Percentiles rank a stretch among this genome's conserved stretches.
Conservation (phyloP, 306 rosid genomes). For the Pyrus bretschneideri region DNA sequence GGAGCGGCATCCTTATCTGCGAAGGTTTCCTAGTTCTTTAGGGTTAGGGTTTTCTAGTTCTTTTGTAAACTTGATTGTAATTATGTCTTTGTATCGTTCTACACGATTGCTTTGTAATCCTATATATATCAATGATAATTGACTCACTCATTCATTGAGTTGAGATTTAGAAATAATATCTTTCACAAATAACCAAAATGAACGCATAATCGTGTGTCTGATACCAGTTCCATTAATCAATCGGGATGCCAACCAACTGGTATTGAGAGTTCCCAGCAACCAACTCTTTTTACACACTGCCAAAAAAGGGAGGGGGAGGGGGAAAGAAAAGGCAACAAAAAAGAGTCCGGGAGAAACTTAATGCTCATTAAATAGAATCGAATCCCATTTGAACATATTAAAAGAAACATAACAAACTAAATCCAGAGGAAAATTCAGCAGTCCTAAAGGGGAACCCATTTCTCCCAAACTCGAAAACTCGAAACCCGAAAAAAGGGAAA, state of each 20-base stretch:
- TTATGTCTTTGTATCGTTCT: too few species aligned
- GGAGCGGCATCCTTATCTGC: too few species aligned
- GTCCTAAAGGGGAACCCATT: neutral
- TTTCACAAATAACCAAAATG: neutral
- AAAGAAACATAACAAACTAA: too few species aligned
- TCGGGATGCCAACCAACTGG: conserved; percentile 32
- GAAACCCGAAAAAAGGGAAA: neutral
- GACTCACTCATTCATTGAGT: too few species aligned
- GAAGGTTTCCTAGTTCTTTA: too few species aligned
- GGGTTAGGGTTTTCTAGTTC: too few species aligned
- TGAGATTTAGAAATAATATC: too few species aligned
- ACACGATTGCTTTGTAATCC: too few species aligned
- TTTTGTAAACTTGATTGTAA: too few species aligned
- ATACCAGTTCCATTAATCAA: conserved; percentile 77
- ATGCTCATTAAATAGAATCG: neutral
- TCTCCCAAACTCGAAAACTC: neutral
- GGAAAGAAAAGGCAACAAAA: neutral
- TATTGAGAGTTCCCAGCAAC: conserved; percentile 41
- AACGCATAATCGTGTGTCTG: neutral
- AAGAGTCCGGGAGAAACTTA: neutral
- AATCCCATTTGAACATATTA: too few species aligned
- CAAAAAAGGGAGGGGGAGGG: neutral
- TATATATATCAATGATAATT: too few species aligned
- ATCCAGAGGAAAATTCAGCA: too few species aligned
- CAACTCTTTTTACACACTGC: conserved; percentile 38